Evolutionary conservation across 78 protist genomes (phyloP).

Genomic region (Polysphondylium violaceum): DNA sequence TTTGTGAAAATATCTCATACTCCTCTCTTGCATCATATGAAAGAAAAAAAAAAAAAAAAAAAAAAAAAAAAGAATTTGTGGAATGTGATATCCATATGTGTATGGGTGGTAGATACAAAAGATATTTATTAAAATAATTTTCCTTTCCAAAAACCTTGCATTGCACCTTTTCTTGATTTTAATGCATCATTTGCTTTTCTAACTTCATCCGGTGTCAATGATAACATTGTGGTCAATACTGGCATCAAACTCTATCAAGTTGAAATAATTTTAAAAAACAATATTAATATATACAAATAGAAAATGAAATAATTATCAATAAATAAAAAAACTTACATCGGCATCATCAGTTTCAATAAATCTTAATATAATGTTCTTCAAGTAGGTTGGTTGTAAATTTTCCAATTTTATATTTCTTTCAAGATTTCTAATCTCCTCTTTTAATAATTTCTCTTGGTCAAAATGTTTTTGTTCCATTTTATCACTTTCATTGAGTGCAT

Average conservation of each 20-base stretch:
- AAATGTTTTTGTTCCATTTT: slow-evolving; percentile 49
- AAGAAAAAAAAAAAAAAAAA: too few relatives aligned
- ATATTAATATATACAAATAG: too few relatives aligned
- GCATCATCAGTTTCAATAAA: slow-evolving; percentile 64
- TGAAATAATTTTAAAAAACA: too few relatives aligned
- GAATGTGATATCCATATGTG: too few relatives aligned
- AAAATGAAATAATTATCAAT: too few relatives aligned
- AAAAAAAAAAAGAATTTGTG: too few relatives aligned
- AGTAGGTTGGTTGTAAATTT: slow-evolving; percentile 10
- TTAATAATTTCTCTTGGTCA: slow-evolving; percentile 60
- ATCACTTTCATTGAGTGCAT: slow-evolving; percentile 25
- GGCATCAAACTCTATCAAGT: slow-evolving; percentile 28
- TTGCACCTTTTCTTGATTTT: slow-evolving; percentile 13
- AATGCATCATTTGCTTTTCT: slow-evolving; percentile 11
- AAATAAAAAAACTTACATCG: slow-evolving; percentile 2
- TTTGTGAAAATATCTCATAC: too few relatives aligned
- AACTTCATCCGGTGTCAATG: slow-evolving; percentile 51
- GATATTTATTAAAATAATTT: slow-evolving; percentile 20
- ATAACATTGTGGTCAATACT: slow-evolving; percentile 35
- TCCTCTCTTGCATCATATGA: too few relatives aligned
- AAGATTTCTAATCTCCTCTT: slow-evolving; percentile 64
- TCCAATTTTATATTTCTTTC: slow-evolving; percentile 24
- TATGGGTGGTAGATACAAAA: too few relatives aligned
- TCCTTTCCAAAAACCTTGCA: slow-evolving; percentile 11
- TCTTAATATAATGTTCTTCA: slow-evolving; percentile 48